These are phyloP conservation scores for Fraxinus quadrangulata DNA, from an alignment of 257 asterid species.

Conservation along the genomic window DNA sequence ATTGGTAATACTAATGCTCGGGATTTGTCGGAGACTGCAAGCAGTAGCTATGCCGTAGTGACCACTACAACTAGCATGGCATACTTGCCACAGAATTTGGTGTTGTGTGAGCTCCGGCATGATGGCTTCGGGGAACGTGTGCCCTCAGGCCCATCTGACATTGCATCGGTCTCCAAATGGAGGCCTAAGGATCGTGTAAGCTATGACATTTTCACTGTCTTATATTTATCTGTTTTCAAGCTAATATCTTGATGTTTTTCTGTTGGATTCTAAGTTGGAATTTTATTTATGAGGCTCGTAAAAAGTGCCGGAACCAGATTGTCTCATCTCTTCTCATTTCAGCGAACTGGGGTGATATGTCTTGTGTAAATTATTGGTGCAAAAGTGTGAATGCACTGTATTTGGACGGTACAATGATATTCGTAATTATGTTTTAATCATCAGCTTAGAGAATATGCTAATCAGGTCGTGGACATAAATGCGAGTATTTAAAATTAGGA, in stretches of 20 bases:
- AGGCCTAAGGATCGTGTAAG: constrained; percentile 89
- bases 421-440: not conserved
- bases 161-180: constrained; percentile 97
- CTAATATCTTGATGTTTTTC: not conserved
- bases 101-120: constrained; percentile 91
- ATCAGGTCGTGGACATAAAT: not conserved
- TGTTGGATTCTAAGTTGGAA: not conserved
- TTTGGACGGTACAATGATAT: not conserved
- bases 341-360: not conserved
- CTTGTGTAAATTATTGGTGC: not conserved
- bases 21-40: constrained; percentile 63
- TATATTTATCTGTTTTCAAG: not conserved
- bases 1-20: constrained; percentile 35
- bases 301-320: not conserved
- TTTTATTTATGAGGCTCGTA: not conserved
- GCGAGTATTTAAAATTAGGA: not conserved
- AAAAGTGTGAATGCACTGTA: not conserved
- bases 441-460: not conserved
- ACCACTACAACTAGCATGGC: constrained; percentile 81
- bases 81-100: constrained; percentile 84
- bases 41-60: constrained; percentile 61
- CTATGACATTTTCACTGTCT: constrained; percentile 9
- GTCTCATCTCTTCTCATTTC: not conserved
- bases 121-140: constrained; percentile 81
- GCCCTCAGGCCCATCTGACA: constrained; percentile 84